Conservation (phyloP, 805 yeast genomes). For the Lipomyces starkeyi region DNA sequence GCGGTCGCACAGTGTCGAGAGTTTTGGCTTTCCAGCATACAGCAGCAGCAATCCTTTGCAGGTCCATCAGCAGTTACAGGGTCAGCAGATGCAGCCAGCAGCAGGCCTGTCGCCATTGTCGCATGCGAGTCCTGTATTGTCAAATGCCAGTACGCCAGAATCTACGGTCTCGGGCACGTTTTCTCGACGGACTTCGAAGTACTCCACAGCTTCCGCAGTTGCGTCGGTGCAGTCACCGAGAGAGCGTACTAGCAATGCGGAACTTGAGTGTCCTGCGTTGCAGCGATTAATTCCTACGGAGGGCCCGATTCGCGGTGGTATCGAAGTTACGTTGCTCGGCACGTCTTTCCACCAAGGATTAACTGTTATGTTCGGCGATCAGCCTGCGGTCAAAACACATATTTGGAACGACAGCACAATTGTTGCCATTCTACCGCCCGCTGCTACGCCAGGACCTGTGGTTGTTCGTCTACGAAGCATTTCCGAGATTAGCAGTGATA, state of each 20-base stretch:
- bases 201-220: constrained; percentile 6
- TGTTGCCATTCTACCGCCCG: constrained; percentile 92
- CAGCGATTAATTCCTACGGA: constrained; percentile 92
- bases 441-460: constrained; percentile 87
- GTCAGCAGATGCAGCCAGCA: constrained; percentile 6
- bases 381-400: constrained; percentile 66
- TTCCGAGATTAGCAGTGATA: constrained; percentile 35
- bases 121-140: constrained; percentile 25
- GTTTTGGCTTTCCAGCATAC: constrained; percentile 35
- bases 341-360: constrained; percentile 83
- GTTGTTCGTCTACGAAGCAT: constrained; percentile 77
- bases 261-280: constrained; percentile 56
- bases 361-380: constrained; percentile 79
- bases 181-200: constrained; percentile 1
- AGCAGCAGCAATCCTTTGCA: constrained; percentile 28
- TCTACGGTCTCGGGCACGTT: constrained; percentile 11
- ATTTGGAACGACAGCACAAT: constrained; percentile 96
- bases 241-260: constrained; percentile 2
- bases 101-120: constrained; percentile 18
- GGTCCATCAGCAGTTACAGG: constrained; percentile 14
- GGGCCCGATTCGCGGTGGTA: constrained; percentile 96
- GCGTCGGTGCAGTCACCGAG: constrained; percentile 3
- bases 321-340: constrained; percentile 91
- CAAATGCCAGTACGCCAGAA: constrained; percentile 27
- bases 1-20: constrained; percentile 33